Percentiles rank a stretch among this genome's conserved stretches.
These are phyloP conservation scores for Plasmopara viticola DNA, from an alignment of 352 stramenopile genomes.

Conservation along the genomic window DNA sequence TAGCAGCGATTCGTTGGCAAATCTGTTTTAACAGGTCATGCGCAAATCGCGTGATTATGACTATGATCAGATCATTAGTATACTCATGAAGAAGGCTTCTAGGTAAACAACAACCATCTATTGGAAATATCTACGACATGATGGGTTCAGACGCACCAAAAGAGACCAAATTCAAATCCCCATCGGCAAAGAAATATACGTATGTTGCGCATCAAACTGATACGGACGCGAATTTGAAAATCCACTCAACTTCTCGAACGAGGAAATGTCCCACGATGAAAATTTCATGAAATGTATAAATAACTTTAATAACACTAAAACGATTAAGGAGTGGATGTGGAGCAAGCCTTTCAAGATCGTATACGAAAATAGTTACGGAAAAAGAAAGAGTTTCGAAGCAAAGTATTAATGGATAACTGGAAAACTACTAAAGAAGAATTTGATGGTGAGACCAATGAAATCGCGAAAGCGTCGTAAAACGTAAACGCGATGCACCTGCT, in stretches of 20 bases:
- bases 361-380: neutral
- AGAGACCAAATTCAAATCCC: too few relatives aligned
- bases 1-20: constrained; percentile 2
- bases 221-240: too few relatives aligned
- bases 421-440: neutral
- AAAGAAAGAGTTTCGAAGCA: constrained; percentile 1
- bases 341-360: neutral
- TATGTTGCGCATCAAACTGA: too few relatives aligned
- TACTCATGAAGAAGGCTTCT: neutral
- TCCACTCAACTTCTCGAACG: too few relatives aligned
- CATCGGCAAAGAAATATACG: too few relatives aligned
- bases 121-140: too few relatives aligned
- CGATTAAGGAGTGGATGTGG: neutral
- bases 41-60: constrained; percentile 1
- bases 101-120: too few relatives aligned
- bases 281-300: too few relatives aligned
- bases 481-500: constrained; percentile 1
- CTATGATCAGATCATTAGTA: constrained; percentile 1
- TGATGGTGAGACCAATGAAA: neutral
- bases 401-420: neutral
- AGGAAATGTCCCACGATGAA: too few relatives aligned
- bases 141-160: too few relatives aligned
- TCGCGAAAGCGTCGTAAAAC: neutral
- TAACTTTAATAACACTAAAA: too few relatives aligned
- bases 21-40: neutral